Evolutionary conservation across 352 stramenopile genomes (phyloP).

Genomic region (Pythium plurisporium): DNA sequence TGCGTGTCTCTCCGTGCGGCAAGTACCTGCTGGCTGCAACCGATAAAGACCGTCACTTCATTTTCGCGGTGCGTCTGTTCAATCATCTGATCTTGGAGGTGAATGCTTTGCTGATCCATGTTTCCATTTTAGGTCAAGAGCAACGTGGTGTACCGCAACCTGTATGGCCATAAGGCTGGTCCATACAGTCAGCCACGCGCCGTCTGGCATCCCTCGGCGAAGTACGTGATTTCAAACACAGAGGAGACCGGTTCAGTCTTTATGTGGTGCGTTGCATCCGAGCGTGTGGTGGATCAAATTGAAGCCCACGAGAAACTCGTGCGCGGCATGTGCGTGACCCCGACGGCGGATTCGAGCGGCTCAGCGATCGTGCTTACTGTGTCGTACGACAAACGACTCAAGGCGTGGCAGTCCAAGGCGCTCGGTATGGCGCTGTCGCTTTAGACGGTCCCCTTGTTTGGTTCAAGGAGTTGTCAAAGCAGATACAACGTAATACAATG

Average conservation of each 20-base stretch:
- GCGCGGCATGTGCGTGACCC: constrained; percentile 29
- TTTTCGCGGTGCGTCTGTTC: constrained; percentile 47
- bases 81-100: too few relatives aligned
- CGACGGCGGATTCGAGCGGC: not conserved
- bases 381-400: constrained; percentile 79
- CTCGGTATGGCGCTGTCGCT: not conserved
- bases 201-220: constrained; percentile 74
- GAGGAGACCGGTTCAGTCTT: constrained; percentile 58
- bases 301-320: constrained; percentile 67
- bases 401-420: constrained; percentile 38
- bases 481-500: too few relatives aligned
- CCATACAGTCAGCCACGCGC: constrained; percentile 75
- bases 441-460: not conserved
- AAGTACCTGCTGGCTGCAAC: constrained; percentile 81
- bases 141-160: constrained; percentile 63
- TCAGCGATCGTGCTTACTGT: constrained; percentile 44
- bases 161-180: constrained; percentile 82
- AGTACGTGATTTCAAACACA: constrained; percentile 83
- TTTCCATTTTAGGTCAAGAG: constrained; percentile 61
- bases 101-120: too few relatives aligned
- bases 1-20: constrained; percentile 59
- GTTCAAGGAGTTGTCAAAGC: too few relatives aligned
- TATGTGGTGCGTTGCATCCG: constrained; percentile 75
- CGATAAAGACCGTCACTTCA: constrained; percentile 78
- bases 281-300: constrained; percentile 67